Percentiles rank a stretch among this genome's conserved stretches.
phyloP scores from a whole-genome alignment of 257 asterid species.

The Misopates orontium region DNA sequence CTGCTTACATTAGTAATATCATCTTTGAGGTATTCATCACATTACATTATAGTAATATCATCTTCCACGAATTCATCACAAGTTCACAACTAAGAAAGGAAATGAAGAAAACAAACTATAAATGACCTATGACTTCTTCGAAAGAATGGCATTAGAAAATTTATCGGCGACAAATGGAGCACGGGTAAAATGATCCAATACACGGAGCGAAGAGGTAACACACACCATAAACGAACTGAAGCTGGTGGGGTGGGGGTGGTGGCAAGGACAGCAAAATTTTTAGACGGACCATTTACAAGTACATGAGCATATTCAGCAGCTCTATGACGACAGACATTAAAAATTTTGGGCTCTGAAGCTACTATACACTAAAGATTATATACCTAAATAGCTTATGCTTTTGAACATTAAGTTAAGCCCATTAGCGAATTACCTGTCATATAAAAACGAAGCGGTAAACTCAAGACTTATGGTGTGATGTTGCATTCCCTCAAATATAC shows the following conservation, averaged over 20 bases:
- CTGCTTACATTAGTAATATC: no score
- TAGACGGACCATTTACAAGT: conserved; percentile 34
- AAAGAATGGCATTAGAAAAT: no score
- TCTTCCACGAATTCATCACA: no score
- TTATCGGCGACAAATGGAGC: no score
- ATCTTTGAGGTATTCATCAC: no score
- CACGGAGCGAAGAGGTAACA: no score
- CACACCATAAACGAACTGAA: no score
- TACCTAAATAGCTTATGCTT: conserved; percentile 23
- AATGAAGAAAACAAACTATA: not conserved
- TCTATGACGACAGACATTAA: conserved; percentile 16
- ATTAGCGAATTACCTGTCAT: conserved; percentile 7
- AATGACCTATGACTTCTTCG: not conserved
- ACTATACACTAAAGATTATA: conserved; percentile 19
- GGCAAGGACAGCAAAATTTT: not conserved
- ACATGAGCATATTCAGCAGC: conserved; percentile 21
- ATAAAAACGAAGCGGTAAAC: not conserved
- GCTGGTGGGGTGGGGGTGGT: no score
- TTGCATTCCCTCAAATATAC: conserved; percentile 85
- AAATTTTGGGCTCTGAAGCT: conserved; percentile 15
- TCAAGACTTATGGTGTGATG: conserved; percentile 50
- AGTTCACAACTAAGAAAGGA: no score
- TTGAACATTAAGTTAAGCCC: conserved; percentile 8
- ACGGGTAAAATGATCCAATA: no score
- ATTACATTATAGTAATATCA: no score